Conservation (phyloP, 176 grass and related monocot genomes). For the Zoysia pacifica region DNA sequence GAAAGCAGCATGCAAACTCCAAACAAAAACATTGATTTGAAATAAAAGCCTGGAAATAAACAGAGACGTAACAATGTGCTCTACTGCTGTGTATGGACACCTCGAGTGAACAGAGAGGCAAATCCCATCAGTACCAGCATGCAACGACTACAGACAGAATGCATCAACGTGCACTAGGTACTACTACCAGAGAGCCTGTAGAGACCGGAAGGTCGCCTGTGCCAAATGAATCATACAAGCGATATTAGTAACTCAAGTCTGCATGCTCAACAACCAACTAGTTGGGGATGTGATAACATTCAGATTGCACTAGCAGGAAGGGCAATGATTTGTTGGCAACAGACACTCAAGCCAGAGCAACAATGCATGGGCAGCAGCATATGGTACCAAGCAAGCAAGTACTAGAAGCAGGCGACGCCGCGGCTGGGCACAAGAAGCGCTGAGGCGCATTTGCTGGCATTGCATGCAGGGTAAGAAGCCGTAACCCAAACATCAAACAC, state of each 20-base stretch:
- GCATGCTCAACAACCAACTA: slow-evolving; percentile 31
- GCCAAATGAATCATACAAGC: slow-evolving; percentile 21
- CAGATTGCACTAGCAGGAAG: slow-evolving; percentile 27
- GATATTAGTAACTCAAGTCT: slow-evolving; percentile 23
- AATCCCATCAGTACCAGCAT: slow-evolving; percentile 35
- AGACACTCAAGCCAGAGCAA: slow-evolving; percentile 30
- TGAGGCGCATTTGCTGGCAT: slow-evolving; percentile 45
- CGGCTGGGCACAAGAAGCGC: not conserved
- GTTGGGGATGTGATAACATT: slow-evolving; percentile 30
- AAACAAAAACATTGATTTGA: slow-evolving; percentile 30
- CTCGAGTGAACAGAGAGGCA: slow-evolving; percentile 18
- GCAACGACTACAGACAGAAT: slow-evolving; percentile 26
- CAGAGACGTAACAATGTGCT: slow-evolving; percentile 35
- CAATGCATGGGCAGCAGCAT: slow-evolving; percentile 48
- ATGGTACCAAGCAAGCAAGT: not conserved
- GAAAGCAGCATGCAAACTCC: slow-evolving; percentile 44
- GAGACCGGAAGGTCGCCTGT: too few relatives aligned
- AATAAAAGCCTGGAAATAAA: slow-evolving; percentile 23
- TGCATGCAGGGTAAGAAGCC: slow-evolving; percentile 49
- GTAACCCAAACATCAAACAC: slow-evolving; percentile 45
- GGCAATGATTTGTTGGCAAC: slow-evolving; percentile 23
- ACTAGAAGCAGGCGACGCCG: slow-evolving; percentile 28
- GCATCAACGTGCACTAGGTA: slow-evolving; percentile 35
- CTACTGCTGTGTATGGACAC: slow-evolving; percentile 14
- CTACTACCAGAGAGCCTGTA: too few relatives aligned